phyloP scores from a whole-genome alignment of 805 yeast genomes.

The Metschnikowia borealis region DNA sequence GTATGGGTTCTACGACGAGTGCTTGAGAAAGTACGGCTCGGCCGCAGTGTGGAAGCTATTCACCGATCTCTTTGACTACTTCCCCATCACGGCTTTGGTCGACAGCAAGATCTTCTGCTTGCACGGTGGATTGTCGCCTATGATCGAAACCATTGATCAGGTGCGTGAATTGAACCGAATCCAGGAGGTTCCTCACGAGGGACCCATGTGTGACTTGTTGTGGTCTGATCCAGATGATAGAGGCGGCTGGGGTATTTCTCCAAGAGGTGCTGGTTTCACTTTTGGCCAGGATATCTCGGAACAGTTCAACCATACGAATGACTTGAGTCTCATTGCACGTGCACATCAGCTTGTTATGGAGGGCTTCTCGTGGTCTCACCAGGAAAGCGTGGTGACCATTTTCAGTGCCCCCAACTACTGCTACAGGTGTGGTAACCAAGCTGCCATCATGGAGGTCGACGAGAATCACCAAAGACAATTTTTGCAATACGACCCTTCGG shows the following conservation, averaged over 20 bases:
- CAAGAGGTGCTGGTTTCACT: constrained; percentile 98
- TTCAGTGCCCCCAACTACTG: constrained; percentile 96
- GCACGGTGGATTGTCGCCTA: constrained; percentile 93
- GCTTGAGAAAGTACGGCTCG: constrained; percentile 86
- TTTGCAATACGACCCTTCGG: constrained; percentile 92
- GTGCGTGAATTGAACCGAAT: constrained; percentile 85
- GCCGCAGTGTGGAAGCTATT: constrained; percentile 92
- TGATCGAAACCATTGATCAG: constrained; percentile 90
- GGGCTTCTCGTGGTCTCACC: constrained; percentile 93
- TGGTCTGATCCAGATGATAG: constrained; percentile 98
- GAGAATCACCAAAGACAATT: constrained; percentile 89
- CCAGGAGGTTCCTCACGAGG: constrained; percentile 97
- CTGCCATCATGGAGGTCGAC: constrained; percentile 97
- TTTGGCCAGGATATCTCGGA: constrained; percentile 94
- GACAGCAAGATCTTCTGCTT: constrained; percentile 87
- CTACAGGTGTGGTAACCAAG: constrained; percentile 96
- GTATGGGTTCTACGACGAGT: constrained; percentile 93
- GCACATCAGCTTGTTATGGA: constrained; percentile 99
- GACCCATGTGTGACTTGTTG: constrained; percentile 93
- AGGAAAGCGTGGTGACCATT: constrained; percentile 88
- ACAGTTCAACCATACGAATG: constrained; percentile 89
- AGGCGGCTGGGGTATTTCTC: constrained; percentile 97
- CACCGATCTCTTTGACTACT: constrained; percentile 87
- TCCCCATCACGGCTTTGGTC: constrained; percentile 90
- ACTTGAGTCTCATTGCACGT: constrained; percentile 79